Base-by-base conservation (phyloP, 1,139 yeast species). In the Wickerhamiella infanticola region DNA sequence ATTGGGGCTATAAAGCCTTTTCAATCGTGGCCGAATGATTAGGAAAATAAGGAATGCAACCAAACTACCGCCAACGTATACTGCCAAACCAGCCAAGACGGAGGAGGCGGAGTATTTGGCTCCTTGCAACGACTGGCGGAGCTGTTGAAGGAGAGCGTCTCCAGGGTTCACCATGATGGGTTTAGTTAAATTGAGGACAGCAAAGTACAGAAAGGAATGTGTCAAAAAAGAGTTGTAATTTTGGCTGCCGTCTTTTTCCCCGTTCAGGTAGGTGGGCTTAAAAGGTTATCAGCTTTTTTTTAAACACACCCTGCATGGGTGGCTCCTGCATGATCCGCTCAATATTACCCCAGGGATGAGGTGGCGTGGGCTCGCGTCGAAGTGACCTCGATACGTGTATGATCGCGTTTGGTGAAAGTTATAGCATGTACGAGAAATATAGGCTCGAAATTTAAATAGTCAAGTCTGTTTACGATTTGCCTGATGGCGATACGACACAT, bases 261-360 rank as follows among this genome's bases (percentile, higher is more conserved):
- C 18, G 18, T 18, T 18, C 18, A 18, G 18, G 18, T 18, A 18
- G 18, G 1, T 18, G 18, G 18, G 18, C 18, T 18, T 18, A 1
- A 8, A 31, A 31, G 35, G 11, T 9, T 31, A 8, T 31, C 35
- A 31, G 11, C 11, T 31, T 31, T 61, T 82, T 84, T 44, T 88
- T 67, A 69, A 81, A 75, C 18, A 18, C 18, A 18, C 18, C 18
- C 18, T 18, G 18, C 18, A 18, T 18, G 18, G 18, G 18, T 18
- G 18, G 18, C 18, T 18, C 18, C 18, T 18, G 18, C 18, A 18
- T 18, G 18, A 18, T 18, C 18, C 18, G 18, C 18, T 18, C 18
- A 18, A 18, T 18, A 18, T 18, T 18, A 18, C 18, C 18, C 18
- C 18, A 18, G 18, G 18, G 18, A 18, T 18, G 18, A 2, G 18